phyloP scores from a whole-genome alignment of 106 monocot genomes.

The Cymbidium sinense region DNA sequence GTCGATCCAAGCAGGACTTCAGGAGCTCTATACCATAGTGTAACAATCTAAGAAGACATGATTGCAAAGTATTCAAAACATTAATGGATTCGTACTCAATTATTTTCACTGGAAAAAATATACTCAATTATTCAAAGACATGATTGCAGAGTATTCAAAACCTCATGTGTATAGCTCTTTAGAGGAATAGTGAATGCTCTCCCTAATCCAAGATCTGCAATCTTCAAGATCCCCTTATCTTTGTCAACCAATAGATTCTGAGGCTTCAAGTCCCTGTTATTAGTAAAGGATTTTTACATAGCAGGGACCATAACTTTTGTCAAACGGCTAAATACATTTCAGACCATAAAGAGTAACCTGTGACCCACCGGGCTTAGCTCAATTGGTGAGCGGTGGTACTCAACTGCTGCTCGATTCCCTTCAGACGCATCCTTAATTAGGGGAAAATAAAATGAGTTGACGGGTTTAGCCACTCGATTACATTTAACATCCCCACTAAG shows the following conservation, averaged over 20 bases:
- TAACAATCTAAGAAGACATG: slow-evolving; percentile 66
- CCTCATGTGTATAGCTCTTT: slow-evolving; percentile 99
- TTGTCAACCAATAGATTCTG: slow-evolving; percentile 96
- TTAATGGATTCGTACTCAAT: not conserved
- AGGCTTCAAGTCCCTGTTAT: slow-evolving; percentile 84
- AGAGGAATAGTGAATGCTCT: slow-evolving; percentile 83
- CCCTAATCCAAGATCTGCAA: slow-evolving; percentile 98
- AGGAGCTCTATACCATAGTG: slow-evolving; percentile 99
- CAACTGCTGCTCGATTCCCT: too few relatives aligned
- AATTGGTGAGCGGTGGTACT: too few relatives aligned
- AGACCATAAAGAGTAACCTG: not conserved
- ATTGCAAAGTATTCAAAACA: too few relatives aligned
- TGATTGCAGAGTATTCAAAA: slow-evolving; percentile 10
- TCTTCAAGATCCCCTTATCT: slow-evolving; percentile 88
- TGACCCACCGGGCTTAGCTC: too few relatives aligned
- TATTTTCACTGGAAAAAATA: not conserved
- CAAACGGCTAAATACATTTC: not conserved
- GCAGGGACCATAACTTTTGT: not conserved
- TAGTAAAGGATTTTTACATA: not conserved
- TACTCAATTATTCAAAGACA: not conserved
- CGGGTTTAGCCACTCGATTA: too few relatives aligned
- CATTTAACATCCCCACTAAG: too few relatives aligned
- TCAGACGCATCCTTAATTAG: too few relatives aligned
- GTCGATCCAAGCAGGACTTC: slow-evolving; percentile 83
- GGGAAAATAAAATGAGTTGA: too few relatives aligned